Evolutionary conservation across 1,139 yeast genomes (phyloP).

Genomic region (Geotrichum klebahnii): DNA sequence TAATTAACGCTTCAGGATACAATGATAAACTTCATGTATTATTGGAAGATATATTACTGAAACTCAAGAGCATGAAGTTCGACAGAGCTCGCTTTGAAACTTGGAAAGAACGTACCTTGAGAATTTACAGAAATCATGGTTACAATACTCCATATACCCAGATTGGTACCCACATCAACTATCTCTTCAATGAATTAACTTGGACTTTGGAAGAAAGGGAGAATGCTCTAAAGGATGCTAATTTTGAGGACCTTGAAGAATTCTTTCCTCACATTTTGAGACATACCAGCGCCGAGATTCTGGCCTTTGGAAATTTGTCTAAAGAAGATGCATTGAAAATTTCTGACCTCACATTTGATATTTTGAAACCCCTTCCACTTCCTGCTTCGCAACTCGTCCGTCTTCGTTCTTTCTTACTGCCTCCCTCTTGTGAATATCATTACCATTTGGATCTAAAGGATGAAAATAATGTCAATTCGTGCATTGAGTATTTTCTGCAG

Average conservation of each 20-base stretch:
- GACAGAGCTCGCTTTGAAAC: slow-evolving; percentile 56
- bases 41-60: slow-evolving; percentile 55
- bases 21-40: slow-evolving; percentile 72
- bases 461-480: slow-evolving; percentile 71
- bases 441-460: slow-evolving; percentile 58
- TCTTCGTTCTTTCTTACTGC: slow-evolving; percentile 51
- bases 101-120: slow-evolving; percentile 58
- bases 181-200: slow-evolving; percentile 64
- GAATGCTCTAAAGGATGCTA: slow-evolving; percentile 47
- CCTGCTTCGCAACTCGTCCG: slow-evolving; percentile 42
- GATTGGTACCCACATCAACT: slow-evolving; percentile 57
- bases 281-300: slow-evolving; percentile 59
- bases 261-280: slow-evolving; percentile 46
- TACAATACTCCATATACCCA: slow-evolving; percentile 68
- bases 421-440: slow-evolving; percentile 45
- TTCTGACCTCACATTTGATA: slow-evolving; percentile 43
- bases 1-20: slow-evolving; percentile 68
- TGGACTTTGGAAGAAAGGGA: slow-evolving; percentile 64
- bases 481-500: slow-evolving; percentile 75
- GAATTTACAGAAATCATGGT: slow-evolving; percentile 67
- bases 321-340: slow-evolving; percentile 53
- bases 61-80: slow-evolving; percentile 53
- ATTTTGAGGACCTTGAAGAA: slow-evolving; percentile 49
- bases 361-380: slow-evolving; percentile 35
- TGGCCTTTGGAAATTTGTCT: slow-evolving; percentile 75